These are phyloP conservation scores for Raphanus sativus DNA, from an alignment of 345 rosid species.

Conservation along the genomic window DNA sequence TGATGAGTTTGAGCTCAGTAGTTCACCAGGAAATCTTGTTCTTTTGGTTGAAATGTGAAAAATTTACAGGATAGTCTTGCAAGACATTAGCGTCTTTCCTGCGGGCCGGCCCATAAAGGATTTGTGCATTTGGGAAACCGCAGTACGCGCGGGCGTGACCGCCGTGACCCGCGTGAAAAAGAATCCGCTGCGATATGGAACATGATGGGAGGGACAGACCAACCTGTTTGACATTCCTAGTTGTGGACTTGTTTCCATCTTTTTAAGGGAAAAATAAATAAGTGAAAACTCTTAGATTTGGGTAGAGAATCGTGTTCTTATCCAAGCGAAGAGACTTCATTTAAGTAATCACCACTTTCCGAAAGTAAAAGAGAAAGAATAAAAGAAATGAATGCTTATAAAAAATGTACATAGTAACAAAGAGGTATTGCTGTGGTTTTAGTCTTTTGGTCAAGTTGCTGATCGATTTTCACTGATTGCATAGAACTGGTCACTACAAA, in stretches of 20 bases:
- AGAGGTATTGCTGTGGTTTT: neutral
- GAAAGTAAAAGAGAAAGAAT: conserved; percentile 32
- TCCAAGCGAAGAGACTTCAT: conserved; percentile 20
- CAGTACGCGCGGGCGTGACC: too few relatives aligned
- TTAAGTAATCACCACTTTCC: conserved; percentile 27
- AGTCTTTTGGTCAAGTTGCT: conserved; percentile 1
- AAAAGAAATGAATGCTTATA: neutral
- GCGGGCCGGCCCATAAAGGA: too few relatives aligned
- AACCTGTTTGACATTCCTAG: too few relatives aligned
- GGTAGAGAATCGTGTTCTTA: conserved; percentile 30
- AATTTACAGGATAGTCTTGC: neutral
- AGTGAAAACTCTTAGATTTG: conserved; percentile 5
- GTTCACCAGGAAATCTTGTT: conserved; percentile 1
- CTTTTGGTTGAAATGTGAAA: conserved; percentile 5
- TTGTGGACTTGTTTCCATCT: neutral
- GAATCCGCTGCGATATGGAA: too few relatives aligned
- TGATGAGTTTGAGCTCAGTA: conserved; percentile 11
- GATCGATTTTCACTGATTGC: conserved; percentile 14
- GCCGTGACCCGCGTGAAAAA: too few relatives aligned
- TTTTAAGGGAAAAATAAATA: neutral
- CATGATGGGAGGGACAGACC: too few relatives aligned
- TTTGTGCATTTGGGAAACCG: too few relatives aligned
- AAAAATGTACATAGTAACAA: neutral
- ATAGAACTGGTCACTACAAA: neutral
- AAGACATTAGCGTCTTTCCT: too few relatives aligned